These are phyloP conservation scores for Dimocarpus longan DNA, from an alignment of 345 rosid species.

Conservation along the genomic window DNA sequence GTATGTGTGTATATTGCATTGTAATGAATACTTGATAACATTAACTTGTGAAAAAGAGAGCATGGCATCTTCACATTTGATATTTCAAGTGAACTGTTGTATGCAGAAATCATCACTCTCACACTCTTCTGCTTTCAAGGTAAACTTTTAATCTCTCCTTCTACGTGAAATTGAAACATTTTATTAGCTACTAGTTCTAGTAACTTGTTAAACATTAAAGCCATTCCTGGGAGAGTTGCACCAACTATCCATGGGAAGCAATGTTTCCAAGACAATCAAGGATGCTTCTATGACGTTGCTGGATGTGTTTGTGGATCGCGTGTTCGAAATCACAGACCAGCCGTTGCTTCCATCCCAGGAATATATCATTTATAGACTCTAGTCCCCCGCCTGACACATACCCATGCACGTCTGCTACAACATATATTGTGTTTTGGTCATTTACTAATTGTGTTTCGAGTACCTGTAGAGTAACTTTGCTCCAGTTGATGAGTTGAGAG, in stretches of 20 bases:
- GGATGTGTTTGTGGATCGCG: constrained; percentile 42
- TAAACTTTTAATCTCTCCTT: background rate
- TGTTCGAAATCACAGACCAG: constrained; percentile 42
- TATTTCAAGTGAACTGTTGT: constrained; percentile 31
- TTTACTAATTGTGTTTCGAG: background rate
- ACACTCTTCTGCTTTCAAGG: constrained; percentile 35
- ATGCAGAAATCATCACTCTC: constrained; percentile 25
- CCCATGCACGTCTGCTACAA: background rate
- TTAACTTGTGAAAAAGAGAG: background rate
- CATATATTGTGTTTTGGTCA: background rate
- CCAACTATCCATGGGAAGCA: constrained; percentile 23
- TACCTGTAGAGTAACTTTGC: constrained; percentile 40
- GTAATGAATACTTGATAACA: background rate
- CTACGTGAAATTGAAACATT: background rate
- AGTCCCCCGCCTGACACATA: no score
- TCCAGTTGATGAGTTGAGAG: constrained; percentile 39
- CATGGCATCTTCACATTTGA: constrained; percentile 31
- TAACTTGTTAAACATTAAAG: constrained; percentile 20
- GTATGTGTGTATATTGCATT: background rate
- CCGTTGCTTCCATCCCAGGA: constrained; percentile 50
- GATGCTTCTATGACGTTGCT: constrained; percentile 27
- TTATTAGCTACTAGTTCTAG: background rate
- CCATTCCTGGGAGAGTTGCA: constrained; percentile 30
- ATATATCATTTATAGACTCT: background rate
- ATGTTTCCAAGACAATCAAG: constrained; percentile 30